Evolutionary conservation across 192 early-diverging fungal genomes (phyloP).

Genomic region (Globomyces pollinis-pini): DNA sequence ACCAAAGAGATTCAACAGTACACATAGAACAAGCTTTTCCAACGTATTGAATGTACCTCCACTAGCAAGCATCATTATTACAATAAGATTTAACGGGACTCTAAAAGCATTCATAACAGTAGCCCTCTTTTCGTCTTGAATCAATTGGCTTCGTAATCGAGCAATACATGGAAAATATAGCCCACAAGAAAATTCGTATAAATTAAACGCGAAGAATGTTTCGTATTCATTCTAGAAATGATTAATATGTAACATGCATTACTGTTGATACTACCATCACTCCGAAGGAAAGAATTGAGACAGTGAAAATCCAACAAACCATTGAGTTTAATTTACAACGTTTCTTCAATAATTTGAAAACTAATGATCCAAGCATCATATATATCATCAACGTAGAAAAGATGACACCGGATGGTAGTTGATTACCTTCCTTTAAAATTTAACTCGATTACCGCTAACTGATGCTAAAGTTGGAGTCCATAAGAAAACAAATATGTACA

Average conservation of each 20-base stretch:
- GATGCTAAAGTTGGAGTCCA: no score
- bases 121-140: constrained; percentile 38
- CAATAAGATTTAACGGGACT: constrained; percentile 44
- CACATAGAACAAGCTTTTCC: no score
- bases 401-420: no score
- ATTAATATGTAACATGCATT: constrained; percentile 15
- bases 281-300: constrained; percentile 5
- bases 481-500: constrained; percentile 48
- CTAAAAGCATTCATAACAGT: constrained; percentile 47
- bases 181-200: constrained; percentile 38
- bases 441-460: no score
- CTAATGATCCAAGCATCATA: neutral
- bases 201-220: constrained; percentile 30
- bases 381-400: no score
- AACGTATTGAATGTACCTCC: no score
- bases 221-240: no score
- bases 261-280: neutral
- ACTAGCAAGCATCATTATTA: no score
- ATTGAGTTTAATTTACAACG: neutral
- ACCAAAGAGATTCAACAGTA: no score
- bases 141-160: constrained; percentile 20
- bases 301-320: neutral
- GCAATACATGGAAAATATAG: constrained; percentile 43
- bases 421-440: no score
- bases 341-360: no score